A percentile compares a stretch with the other conserved stretches of the same genome.
These are phyloP conservation scores for Cucumis variabilis DNA, from an alignment of 331 rosid species.

Conservation along the genomic window DNA sequence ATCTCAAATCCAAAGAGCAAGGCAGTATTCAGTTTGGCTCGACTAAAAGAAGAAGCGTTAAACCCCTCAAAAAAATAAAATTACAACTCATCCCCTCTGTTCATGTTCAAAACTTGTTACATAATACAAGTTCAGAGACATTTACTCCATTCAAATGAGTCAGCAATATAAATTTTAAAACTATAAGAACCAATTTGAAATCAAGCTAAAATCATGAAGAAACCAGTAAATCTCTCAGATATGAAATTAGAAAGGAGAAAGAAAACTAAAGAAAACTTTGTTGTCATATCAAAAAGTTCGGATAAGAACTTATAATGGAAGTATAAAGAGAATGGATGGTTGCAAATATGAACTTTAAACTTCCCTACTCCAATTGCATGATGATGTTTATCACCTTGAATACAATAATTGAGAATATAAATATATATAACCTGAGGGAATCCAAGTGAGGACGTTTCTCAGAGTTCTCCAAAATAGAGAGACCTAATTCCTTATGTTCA, in stretches of 20 bases:
- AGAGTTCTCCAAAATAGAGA: not conserved
- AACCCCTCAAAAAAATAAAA: too few species aligned
- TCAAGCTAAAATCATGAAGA: too few species aligned
- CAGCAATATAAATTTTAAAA: too few species aligned
- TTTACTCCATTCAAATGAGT: too few species aligned
- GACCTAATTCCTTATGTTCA: conserved; percentile 21
- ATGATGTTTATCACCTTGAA: conserved; percentile 7
- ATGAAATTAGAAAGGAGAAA: not conserved
- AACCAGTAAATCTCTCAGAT: not conserved
- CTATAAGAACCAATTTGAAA: too few species aligned
- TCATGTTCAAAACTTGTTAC: too few species aligned
- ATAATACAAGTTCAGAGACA: too few species aligned
- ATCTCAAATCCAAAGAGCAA: too few species aligned
- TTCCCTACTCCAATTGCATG: conserved; percentile 1
- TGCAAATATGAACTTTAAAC: not conserved
- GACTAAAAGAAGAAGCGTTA: too few species aligned
- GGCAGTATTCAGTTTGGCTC: too few species aligned
- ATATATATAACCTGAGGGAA: not conserved
- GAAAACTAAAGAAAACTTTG: not conserved
- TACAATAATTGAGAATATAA: not conserved
- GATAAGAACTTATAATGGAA: not conserved
- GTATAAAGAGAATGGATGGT: not conserved
- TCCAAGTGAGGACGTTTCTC: not conserved
- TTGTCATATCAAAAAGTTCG: not conserved
- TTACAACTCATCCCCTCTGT: too few species aligned